These are phyloP conservation scores for Zygoascus hellenicus DNA, from an alignment of 1,139 yeast species.

Conservation along the genomic window DNA sequence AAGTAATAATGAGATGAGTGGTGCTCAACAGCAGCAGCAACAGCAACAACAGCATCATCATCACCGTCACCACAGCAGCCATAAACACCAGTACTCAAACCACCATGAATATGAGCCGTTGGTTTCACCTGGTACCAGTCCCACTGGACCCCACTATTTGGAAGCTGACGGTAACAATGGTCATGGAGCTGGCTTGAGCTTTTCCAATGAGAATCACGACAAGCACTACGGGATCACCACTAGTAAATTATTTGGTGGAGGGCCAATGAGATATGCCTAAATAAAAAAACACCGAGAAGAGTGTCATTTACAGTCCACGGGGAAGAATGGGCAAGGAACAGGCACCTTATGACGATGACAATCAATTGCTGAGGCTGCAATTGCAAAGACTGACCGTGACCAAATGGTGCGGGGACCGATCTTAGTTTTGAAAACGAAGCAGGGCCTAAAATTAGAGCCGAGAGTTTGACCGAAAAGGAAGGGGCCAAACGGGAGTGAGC, in stretches of 20 bases:
- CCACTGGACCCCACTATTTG: neutral
- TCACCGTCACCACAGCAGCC: constrained; percentile 10
- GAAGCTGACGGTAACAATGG: neutral
- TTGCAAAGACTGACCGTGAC: no score
- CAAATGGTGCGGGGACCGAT: no score
- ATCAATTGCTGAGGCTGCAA: no score
- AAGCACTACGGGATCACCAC: constrained; percentile 2
- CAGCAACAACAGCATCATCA: constrained; percentile 11
- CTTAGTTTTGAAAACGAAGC: no score
- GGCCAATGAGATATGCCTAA: constrained; percentile 1
- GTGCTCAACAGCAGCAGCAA: constrained; percentile 7
- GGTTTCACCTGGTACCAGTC: constrained; percentile 2
- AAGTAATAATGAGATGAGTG: neutral
- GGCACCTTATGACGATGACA: no score
- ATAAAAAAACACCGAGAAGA: neutral
- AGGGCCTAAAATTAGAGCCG: no score
- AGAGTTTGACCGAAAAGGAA: no score
- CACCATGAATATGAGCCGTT: neutral
- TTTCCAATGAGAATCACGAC: neutral
- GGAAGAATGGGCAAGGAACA: no score
- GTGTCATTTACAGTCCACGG: no score
- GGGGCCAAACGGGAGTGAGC: no score
- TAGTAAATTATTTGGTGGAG: constrained; percentile 1
- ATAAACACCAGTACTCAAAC: no score
- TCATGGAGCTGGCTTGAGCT: no score